Evolutionary conservation across 2,329 filamentous ascomycete species (phyloP).

Genomic region (Myriosclerotinia curreyana): DNA sequence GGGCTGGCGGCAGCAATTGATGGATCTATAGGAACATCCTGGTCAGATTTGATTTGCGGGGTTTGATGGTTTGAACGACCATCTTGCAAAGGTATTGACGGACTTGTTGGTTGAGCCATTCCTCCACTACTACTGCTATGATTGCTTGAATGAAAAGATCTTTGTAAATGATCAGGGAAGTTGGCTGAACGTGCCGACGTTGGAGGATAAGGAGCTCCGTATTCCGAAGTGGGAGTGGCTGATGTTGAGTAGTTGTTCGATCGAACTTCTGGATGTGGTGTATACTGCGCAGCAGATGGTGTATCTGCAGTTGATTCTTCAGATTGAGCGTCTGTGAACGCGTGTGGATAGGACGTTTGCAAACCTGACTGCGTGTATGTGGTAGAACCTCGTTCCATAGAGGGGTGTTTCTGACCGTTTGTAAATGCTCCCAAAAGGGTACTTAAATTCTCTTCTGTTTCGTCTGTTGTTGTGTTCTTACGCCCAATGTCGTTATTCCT

Average conservation of each 20-base stretch:
- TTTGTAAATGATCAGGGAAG: conserved; percentile 84
- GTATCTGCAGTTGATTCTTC: conserved; percentile 85
- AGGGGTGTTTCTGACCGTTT: conserved; percentile 38
- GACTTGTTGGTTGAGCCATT: conserved; percentile 99
- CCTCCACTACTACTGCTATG: conserved; percentile 72
- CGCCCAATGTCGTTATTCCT: conserved; percentile 21
- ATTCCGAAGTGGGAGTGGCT: conserved; percentile 85
- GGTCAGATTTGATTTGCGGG: conserved; percentile 86
- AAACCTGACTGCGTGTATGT: conserved; percentile 88
- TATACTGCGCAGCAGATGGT: conserved; percentile 87
- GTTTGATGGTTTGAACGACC: conserved; percentile 67
- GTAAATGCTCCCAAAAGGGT: conserved; percentile 37
- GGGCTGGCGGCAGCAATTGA: conserved; percentile 92
- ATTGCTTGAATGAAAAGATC: conserved; percentile 77
- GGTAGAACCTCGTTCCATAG: conserved; percentile 61
- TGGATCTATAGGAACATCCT: conserved; percentile 97
- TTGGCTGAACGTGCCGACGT: conserved; percentile 74
- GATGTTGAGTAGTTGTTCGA: conserved; percentile 55
- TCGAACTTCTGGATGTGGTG: conserved; percentile 76
- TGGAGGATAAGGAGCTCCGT: conserved; percentile 67
- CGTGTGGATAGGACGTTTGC: conserved; percentile 67
- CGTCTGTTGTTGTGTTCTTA: conserved; percentile 24
- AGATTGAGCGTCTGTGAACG: conserved; percentile 70
- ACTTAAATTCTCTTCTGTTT: conserved; percentile 36
- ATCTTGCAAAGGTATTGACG: conserved; percentile 87